These are phyloP conservation scores for Lithohypha guttulata DNA, from an alignment of 2,329 filamentous ascomycete genomes.

Conservation along the genomic window DNA sequence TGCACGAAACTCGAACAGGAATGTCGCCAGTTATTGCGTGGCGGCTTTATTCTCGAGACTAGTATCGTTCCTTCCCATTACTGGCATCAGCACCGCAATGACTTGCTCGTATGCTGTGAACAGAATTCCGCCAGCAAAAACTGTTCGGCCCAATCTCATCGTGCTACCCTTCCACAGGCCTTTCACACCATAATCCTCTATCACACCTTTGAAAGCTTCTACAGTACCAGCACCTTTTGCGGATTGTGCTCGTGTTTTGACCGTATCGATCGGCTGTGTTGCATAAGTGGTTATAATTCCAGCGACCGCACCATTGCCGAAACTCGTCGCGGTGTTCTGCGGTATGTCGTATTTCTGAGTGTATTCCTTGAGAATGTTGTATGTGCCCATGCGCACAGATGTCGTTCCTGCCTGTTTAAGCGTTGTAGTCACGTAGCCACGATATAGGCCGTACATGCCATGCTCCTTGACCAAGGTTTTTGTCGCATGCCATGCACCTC, in stretches of 20 bases:
- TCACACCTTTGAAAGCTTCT: conserved; percentile 46
- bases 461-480: conserved; percentile 40
- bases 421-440: conserved; percentile 50
- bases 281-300: conserved; percentile 39
- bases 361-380: conserved; percentile 54
- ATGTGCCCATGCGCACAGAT: conserved; percentile 51
- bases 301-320: conserved; percentile 51
- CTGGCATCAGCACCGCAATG: conserved; percentile 37
- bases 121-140: conserved; percentile 56
- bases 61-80: conserved; percentile 14
- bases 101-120: conserved; percentile 54
- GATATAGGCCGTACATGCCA: conserved; percentile 44
- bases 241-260: conserved; percentile 36
- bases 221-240: conserved; percentile 46
- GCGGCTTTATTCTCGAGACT: background rate
- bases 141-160: conserved; percentile 54
- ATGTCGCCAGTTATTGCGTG: conserved; percentile 2
- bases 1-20: too few species aligned
- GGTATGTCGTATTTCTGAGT: conserved; percentile 38
- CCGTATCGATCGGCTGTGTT: conserved; percentile 54
- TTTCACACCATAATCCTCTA: conserved; percentile 46
- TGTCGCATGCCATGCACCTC: conserved; percentile 42
- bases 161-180: conserved; percentile 59
- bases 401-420: conserved; percentile 53
- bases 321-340: conserved; percentile 45